Conservation (phyloP, 164 flowering plant species). For the Annona squamosa region DNA sequence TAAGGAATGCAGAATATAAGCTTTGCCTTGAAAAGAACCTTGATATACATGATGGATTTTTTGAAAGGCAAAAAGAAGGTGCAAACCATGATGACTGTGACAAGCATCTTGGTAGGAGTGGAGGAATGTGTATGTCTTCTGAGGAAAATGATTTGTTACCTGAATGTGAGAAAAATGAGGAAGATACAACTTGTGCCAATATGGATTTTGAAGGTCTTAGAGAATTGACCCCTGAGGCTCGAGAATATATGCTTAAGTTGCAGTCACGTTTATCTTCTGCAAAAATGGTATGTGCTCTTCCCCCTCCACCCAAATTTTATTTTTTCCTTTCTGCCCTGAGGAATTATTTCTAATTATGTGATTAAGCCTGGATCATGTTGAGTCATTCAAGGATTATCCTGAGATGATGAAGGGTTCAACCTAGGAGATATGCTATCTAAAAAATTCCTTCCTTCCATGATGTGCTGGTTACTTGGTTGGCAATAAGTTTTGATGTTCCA, state of each 20-base stretch:
- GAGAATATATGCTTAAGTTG: constrained; percentile 45
- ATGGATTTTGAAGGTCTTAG: constrained; percentile 44
- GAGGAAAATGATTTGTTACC: constrained; percentile 20
- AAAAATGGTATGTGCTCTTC: constrained; percentile 37
- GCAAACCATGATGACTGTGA: constrained; percentile 25
- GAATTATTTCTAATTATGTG: too few relatives aligned
- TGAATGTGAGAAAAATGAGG: constrained; percentile 17
- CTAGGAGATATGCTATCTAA: not conserved
- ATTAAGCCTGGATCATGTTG: not conserved
- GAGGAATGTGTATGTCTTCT: constrained; percentile 9
- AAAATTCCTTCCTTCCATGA: not conserved
- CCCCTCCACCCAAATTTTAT: not conserved
- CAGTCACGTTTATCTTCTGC: constrained; percentile 55
- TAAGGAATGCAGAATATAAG: constrained; percentile 80
- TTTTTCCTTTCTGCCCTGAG: too few relatives aligned
- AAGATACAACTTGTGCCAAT: constrained; percentile 17
- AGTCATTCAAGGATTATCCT: not conserved
- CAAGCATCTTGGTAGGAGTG: constrained; percentile 18
- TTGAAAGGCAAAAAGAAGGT: constrained; percentile 27
- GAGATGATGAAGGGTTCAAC: not conserved
- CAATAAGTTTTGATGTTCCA: too few relatives aligned
- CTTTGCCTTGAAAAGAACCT: constrained; percentile 75
- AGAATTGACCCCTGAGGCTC: constrained; percentile 58
- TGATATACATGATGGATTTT: constrained; percentile 36
- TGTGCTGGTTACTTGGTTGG: not conserved